Conservation (phyloP, 75 land plant genomes). For the Picea sitchensis region DNA sequence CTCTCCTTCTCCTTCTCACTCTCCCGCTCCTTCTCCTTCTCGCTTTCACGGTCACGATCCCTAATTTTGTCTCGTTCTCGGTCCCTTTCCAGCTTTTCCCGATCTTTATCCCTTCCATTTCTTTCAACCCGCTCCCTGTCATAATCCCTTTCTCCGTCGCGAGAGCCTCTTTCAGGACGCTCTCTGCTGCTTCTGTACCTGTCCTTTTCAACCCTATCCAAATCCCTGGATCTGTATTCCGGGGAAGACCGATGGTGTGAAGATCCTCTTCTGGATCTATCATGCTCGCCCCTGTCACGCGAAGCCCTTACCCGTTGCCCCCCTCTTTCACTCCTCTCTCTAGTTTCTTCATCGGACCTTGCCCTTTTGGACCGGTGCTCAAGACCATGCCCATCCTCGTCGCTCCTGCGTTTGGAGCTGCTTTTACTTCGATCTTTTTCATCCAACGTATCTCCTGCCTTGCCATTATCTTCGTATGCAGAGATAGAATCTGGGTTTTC, state of each 20-base stretch:
- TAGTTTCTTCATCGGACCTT: constrained; percentile 32
- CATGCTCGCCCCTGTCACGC: constrained; percentile 16
- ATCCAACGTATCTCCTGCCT: constrained; percentile 11
- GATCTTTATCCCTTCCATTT: constrained; percentile 17
- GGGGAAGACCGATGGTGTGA: constrained; percentile 8
- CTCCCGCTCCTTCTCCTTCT: constrained; percentile 42
- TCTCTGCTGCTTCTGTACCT: constrained; percentile 25
- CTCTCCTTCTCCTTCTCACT: constrained; percentile 41
- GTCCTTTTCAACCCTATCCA: constrained; percentile 21
- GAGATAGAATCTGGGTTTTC: constrained; percentile 34
- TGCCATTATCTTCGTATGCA: background rate
- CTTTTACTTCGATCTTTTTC: constrained; percentile 17
- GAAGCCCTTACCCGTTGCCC: constrained; percentile 8
- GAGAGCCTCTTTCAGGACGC: constrained; percentile 15
- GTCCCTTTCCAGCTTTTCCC: constrained; percentile 24
- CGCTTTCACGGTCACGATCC: constrained; percentile 17
- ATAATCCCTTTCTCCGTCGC: constrained; percentile 25
- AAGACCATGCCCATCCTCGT: constrained; percentile 26
- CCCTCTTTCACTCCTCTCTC: constrained; percentile 14
- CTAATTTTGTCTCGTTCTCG: constrained; percentile 30
- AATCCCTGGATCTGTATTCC: constrained; percentile 24
- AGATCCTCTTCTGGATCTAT: constrained; percentile 13
- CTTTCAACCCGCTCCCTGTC: constrained; percentile 17
- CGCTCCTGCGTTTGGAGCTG: constrained; percentile 29
- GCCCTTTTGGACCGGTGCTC: constrained; percentile 37